phyloP scores from a whole-genome alignment of 2,329 filamentous ascomycete genomes.

The Fusarium sp. region DNA sequence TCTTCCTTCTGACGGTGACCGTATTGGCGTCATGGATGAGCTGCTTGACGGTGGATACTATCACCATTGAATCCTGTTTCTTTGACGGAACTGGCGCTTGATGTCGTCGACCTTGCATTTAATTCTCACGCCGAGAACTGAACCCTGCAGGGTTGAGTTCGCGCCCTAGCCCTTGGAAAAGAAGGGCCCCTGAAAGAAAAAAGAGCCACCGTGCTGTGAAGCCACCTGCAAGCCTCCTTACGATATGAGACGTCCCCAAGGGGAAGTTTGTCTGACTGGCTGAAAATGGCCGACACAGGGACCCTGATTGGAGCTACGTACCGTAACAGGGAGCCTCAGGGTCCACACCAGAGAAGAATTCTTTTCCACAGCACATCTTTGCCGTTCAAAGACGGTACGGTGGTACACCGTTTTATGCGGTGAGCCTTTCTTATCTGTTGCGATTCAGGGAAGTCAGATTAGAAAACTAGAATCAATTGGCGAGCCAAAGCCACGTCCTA shows the following conservation, averaged over 20 bases:
- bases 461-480: slow-evolving; percentile 20
- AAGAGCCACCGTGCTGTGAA: slow-evolving; percentile 1
- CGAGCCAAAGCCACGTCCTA: slow-evolving; percentile 1
- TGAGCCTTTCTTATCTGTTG: slow-evolving; percentile 18
- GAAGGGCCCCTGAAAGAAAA: slow-evolving; percentile 3
- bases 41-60: slow-evolving; percentile 35
- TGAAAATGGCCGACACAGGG: slow-evolving; percentile 29
- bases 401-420: slow-evolving; percentile 27
- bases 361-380: slow-evolving; percentile 32
- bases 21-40: slow-evolving; percentile 38
- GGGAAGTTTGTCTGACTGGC: slow-evolving; percentile 11
- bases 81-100: slow-evolving; percentile 27
- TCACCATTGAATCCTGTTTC: slow-evolving; percentile 27
- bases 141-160: slow-evolving; percentile 4
- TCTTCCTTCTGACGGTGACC: slow-evolving; percentile 37
- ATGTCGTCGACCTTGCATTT: slow-evolving; percentile 34
- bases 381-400: slow-evolving; percentile 28
- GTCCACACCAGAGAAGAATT: slow-evolving; percentile 38
- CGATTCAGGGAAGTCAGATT: slow-evolving; percentile 29
- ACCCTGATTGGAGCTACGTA: slow-evolving; percentile 37
- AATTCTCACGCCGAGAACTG: slow-evolving; percentile 20
- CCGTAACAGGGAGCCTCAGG: slow-evolving; percentile 43
- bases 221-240: slow-evolving; percentile 19
- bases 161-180: slow-evolving; percentile 1
- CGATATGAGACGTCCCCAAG: slow-evolving; percentile 6